Conservation (phyloP, 2,329 filamentous ascomycete genomes). For the Botrytis hyacinthi region DNA sequence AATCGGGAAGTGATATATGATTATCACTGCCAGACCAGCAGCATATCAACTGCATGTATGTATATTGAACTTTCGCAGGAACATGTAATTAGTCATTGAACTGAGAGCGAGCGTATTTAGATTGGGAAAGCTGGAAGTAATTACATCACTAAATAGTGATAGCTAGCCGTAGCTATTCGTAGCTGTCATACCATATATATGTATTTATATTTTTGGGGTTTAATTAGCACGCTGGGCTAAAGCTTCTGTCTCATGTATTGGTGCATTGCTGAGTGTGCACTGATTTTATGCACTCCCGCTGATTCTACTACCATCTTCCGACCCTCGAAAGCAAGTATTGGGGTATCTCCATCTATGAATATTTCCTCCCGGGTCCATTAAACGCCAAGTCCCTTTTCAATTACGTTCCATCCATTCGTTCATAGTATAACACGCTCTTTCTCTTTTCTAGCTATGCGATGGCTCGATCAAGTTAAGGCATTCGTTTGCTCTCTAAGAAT, state of each 20-base stretch:
- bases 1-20: background rate
- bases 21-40: background rate
- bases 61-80: background rate
- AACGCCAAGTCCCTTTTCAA: slow-evolving; percentile 7
- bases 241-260: background rate
- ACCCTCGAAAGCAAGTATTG: slow-evolving; percentile 10
- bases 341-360: slow-evolving; percentile 17
- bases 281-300: background rate
- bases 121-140: background rate
- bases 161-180: background rate
- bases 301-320: background rate
- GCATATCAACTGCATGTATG: background rate
- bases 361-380: background rate
- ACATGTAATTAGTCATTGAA: background rate
- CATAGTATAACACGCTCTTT: background rate
- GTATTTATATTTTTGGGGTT: background rate
- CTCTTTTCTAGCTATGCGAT: background rate
- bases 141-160: background rate
- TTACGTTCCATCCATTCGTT: background rate
- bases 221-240: background rate
- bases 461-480: slow-evolving; percentile 19
- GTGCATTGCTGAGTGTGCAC: background rate
- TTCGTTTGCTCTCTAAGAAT: slow-evolving; percentile 40
- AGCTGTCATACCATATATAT: background rate
- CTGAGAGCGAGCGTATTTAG: background rate